Percentiles rank a stretch among this genome's conserved stretches.
These are phyloP conservation scores for Hyaloscypha variabilis DNA, from an alignment of 495 filamentous ascomycete species.

Conservation along the genomic window DNA sequence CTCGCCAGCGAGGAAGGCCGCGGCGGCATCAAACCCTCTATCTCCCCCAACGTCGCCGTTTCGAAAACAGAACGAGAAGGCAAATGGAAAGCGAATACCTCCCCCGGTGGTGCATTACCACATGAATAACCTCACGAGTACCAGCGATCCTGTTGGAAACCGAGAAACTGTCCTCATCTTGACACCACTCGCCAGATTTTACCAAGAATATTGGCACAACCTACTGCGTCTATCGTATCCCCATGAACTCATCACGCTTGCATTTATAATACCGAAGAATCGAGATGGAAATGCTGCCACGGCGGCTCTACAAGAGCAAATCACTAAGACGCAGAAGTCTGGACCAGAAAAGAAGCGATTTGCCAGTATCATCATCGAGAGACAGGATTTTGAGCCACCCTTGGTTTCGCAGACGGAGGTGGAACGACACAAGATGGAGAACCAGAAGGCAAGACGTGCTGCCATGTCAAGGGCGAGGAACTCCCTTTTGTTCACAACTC, in stretches of 20 bases:
- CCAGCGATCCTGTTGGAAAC: slow-evolving; percentile 70
- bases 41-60: slow-evolving; percentile 87
- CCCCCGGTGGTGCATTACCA: slow-evolving; percentile 95
- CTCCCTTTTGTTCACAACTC: slow-evolving; percentile 92
- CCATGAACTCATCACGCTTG: slow-evolving; percentile 89
- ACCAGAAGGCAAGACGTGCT: slow-evolving; percentile 83
- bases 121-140: slow-evolving; percentile 88
- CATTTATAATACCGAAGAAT: slow-evolving; percentile 95
- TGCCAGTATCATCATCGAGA: slow-evolving; percentile 86
- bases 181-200: slow-evolving; percentile 91
- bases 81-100: slow-evolving; percentile 60
- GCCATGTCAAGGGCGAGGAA: slow-evolving; percentile 94
- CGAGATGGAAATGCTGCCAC: slow-evolving; percentile 86
- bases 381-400: slow-evolving; percentile 92
- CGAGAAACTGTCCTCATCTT: slow-evolving; percentile 87
- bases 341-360: slow-evolving; percentile 82
- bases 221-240: slow-evolving; percentile 83
- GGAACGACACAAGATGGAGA: slow-evolving; percentile 85
- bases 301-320: slow-evolving; percentile 76
- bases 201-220: slow-evolving; percentile 94
- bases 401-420: slow-evolving; percentile 79
- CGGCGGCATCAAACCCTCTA: slow-evolving; percentile 70
- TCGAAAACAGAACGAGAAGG: slow-evolving; percentile 60
- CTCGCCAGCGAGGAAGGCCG: slow-evolving; percentile 47
- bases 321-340: slow-evolving; percentile 76